Evolutionary conservation across 768 basidiomycete species (phyloP), one percentile per base, ranked within the genome.

Genomic region (Hypholoma fasciculare): DNA sequence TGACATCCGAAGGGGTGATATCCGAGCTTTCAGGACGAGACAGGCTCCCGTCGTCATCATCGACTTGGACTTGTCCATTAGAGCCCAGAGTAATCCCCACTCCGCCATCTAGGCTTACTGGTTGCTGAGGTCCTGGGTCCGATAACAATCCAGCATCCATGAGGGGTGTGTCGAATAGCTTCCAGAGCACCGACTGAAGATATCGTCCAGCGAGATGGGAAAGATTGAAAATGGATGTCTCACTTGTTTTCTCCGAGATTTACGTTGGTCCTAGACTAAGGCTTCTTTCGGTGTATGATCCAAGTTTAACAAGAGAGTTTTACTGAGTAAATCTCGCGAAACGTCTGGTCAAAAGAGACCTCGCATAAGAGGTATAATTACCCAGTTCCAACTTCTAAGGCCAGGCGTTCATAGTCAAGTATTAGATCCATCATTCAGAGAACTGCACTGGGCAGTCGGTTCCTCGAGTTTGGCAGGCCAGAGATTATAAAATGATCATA

Each of bases 201-300:
- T 51, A 12, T 58, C 57, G 54, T n/a, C 62, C 54, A 53, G 62
- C 56, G 57, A 63, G 49, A 40, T 19, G 23, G 16, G 42, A 48
- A 30, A 46, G 36, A 49, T 20, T 17, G 42, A 13, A 19, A 20
- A 36, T 14, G 13, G 27, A 27, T 54, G 50, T 52, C 42, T 56
- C 17, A 43, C 48, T 20, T n/a, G 9, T 46, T 49, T 23, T 27
- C 20, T 19, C 38, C 17, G 11, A n/a, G 20, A 49, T 50, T 50
- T 47, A 16, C 38, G 26, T 20, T 20, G n/a, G 48, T 47, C 38
- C 40, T 43, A 23, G 30, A 3, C 30, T 34, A 34, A 34, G 30
- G 30, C 30, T 34, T 34, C 3, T 5, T 34, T 5, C 27, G 7
- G 27, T 34, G 6, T 9, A 34, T 34, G 7, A 34, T 34, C 30